Evolutionary conservation across 768 basidiomycete genomes (phyloP), one percentile per base, ranked within the genome.

Genomic region (Tylopilus vinaceipallidus): DNA sequence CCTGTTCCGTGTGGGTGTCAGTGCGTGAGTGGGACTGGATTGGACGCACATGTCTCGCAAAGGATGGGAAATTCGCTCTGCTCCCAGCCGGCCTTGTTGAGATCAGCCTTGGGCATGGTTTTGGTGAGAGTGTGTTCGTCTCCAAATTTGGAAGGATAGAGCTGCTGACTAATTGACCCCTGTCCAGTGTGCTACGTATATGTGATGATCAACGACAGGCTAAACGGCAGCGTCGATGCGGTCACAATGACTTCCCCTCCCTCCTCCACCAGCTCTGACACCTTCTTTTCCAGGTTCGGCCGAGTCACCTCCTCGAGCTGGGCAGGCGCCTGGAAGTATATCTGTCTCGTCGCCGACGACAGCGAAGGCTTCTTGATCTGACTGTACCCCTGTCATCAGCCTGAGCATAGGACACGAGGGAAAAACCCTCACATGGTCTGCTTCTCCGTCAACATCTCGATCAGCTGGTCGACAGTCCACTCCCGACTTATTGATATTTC

Each of bases 351-450:
- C 6, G 83, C 75, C 1, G 84, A 82, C 4, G 95, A 90, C 16
- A 99, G 68, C 0, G 97, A 98, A 0, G 97, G 97, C 63, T 86
- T 93, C 73, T 94, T 95, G 72, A 98, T 88, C 82, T 98, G 97
- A 55, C 97, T 99, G 62, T 22, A 22, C 16, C 22, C 22, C 5
- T 37, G 9, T 36, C 33, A n/a, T 55, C n/a, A 50, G 59, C 38
- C 20, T 20, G 26, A 4, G 32, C 22, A 34, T 17, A 10, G 1
- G 46, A 36, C 49, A 55, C 26, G 48, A n/a, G 37, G 42, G 24
- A 35, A 37, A 8, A 75, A 37, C 6, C 11, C 91, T 52, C 61
- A 95, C 97, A 98, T 85, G 54, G 94, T 91, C 64, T 95, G 91
- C 55, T 79, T 85, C 70, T 93, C 94, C 2, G 82, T 75, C 54